phyloP scores from a whole-genome alignment of 169 alveolate genomes.

The Toxoplasma gondii region DNA sequence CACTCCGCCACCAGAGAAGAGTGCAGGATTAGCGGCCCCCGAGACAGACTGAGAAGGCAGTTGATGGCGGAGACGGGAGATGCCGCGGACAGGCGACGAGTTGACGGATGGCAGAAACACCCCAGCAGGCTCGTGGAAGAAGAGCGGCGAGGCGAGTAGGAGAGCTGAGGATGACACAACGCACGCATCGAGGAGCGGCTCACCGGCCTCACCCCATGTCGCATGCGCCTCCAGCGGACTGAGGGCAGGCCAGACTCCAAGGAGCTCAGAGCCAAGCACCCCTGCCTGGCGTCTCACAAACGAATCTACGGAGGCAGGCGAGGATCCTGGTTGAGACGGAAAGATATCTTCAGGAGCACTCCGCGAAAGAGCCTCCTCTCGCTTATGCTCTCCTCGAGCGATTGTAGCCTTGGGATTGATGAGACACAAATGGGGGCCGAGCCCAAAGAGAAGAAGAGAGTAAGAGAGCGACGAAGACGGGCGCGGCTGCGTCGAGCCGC shows the following conservation, averaged over 20 bases:
- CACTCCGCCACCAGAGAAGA: not conserved
- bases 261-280: not conserved
- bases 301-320: not conserved
- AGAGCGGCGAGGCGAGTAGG: slow-evolving; percentile 2
- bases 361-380: too few species aligned
- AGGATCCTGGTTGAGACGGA: not conserved
- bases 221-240: not conserved
- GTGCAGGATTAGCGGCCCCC: not conserved
- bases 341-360: not conserved
- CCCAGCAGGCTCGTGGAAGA: not conserved
- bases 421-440: too few species aligned
- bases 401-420: too few species aligned
- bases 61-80: not conserved
- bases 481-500: not conserved
- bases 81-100: not conserved
- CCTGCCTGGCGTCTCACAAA: not conserved
- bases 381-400: not conserved
- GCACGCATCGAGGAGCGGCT: slow-evolving; percentile 4
- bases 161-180: not conserved
- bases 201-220: not conserved
- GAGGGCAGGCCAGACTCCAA: not conserved
- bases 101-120: not conserved
- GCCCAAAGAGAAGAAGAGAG: not conserved
- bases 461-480: not conserved
- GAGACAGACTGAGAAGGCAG: not conserved